Evolutionary conservation across 1,284 basidiomycete species (phyloP).

Genomic region (Anthracocystis setariae): DNA sequence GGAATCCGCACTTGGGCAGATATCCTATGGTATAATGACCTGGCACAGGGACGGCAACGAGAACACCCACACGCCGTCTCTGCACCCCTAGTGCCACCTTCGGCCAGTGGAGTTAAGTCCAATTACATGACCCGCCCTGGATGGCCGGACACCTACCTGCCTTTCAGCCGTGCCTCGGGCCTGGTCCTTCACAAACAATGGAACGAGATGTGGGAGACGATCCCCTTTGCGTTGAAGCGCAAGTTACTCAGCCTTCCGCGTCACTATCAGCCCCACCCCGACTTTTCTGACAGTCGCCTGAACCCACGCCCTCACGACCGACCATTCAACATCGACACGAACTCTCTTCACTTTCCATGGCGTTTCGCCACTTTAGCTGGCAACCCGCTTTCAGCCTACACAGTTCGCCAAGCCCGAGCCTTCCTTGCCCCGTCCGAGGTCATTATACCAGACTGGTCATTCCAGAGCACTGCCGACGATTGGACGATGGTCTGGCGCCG

Average conservation of each 20-base stretch:
- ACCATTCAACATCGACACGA: slow-evolving; percentile 5
- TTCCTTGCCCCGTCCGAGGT: too few species aligned
- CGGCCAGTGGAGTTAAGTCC: slow-evolving; percentile 7
- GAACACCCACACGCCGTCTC: slow-evolving; percentile 2
- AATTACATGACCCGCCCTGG: slow-evolving; percentile 7
- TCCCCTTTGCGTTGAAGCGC: slow-evolving; percentile 1
- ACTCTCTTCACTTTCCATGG: slow-evolving; percentile 3
- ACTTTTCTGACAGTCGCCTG: slow-evolving; percentile 7
- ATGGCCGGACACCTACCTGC: slow-evolving; percentile 3
- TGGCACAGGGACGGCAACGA: not conserved
- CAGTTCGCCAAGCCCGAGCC: too few species aligned
- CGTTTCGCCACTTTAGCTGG: slow-evolving; percentile 1
- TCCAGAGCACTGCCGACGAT: not conserved
- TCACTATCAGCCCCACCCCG: slow-evolving; percentile 10
- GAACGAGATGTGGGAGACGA: slow-evolving; percentile 7
- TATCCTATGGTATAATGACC: slow-evolving; percentile 10
- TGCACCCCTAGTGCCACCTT: slow-evolving; percentile 4
- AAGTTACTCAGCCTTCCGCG: not conserved
- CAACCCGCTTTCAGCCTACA: too few species aligned
- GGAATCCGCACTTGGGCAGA: slow-evolving; percentile 9
- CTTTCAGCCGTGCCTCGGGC: slow-evolving; percentile 4
- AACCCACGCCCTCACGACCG: slow-evolving; percentile 5
- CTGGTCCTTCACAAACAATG: slow-evolving; percentile 5
- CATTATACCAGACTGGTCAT: too few species aligned
- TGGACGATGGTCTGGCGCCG: slow-evolving; percentile 5